phyloP scores from a whole-genome alignment of 1,284 basidiomycete genomes.

The Apiotrichum veenhuisii region DNA sequence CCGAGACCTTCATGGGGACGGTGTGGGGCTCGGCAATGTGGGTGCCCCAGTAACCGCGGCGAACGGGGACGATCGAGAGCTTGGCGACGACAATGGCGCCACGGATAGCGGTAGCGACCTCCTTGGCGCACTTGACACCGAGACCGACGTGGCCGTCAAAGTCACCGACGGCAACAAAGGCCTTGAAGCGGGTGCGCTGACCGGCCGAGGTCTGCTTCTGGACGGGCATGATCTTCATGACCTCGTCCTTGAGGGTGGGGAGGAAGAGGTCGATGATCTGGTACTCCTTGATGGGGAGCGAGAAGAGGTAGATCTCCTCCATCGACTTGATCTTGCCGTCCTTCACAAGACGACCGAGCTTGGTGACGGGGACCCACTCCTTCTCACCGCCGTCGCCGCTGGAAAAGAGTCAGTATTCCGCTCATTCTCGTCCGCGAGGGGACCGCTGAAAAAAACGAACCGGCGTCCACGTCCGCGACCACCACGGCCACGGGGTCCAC shows the following conservation, averaged over 20 bases:
- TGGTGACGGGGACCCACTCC: conserved; percentile 91
- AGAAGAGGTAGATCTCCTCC: conserved; percentile 99
- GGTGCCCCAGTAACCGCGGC: conserved; percentile 99
- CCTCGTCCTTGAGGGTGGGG: conserved; percentile 95
- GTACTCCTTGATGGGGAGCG: conserved; percentile 96
- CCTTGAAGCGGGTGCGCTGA: conserved; percentile 99
- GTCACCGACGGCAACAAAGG: conserved; percentile 99
- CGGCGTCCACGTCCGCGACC: conserved; percentile 75
- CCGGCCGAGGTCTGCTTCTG: conserved; percentile 99
- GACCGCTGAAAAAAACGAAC: too few relatives aligned
- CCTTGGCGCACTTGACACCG: conserved; percentile 99
- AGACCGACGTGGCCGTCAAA: conserved; percentile 95
- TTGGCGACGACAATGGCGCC: conserved; percentile 99
- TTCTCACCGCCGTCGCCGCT: not conserved
- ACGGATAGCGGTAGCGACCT: conserved; percentile 98
- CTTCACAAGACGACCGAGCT: conserved; percentile 97
- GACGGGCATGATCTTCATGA: conserved; percentile 99
- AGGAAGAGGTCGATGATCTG: conserved; percentile 98
- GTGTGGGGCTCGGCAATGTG: conserved; percentile 98
- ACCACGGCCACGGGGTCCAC: conserved; percentile 84
- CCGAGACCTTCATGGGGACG: conserved; percentile 96
- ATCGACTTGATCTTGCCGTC: conserved; percentile 99
- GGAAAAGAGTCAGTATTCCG: not conserved
- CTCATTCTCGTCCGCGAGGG: not conserved
- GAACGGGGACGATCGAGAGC: conserved; percentile 94